phyloP scores from a whole-genome alignment of 306 rosid genomes.

The Rosa persica region DNA sequence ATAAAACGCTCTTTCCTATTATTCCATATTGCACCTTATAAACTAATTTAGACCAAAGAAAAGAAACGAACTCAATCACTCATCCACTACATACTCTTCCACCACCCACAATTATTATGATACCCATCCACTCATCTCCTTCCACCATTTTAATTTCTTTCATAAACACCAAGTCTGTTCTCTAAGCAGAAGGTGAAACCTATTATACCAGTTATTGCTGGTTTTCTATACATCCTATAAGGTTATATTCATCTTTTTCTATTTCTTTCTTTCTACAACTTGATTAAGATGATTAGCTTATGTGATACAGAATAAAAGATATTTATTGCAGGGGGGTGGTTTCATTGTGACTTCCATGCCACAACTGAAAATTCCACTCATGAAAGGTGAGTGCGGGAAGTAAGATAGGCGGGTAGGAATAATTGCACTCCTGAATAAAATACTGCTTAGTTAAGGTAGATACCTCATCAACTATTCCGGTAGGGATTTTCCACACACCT shows the following conservation, averaged over 20 bases:
- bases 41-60: not conserved
- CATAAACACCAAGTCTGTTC: not conserved
- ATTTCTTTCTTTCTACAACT: not conserved
- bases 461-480: constrained; percentile 88
- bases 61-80: not conserved
- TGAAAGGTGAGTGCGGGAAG: not conserved
- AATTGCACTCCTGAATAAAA: constrained; percentile 1
- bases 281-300: not conserved
- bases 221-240: not conserved
- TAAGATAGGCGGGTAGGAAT: not conserved
- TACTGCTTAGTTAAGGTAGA: constrained; percentile 8
- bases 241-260: not conserved
- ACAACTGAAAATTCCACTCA: not conserved
- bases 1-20: not conserved
- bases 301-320: not conserved
- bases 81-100: not conserved
- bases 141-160: not conserved
- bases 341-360: no score
- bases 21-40: not conserved
- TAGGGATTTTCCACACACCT: constrained; percentile 87
- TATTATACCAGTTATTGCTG: not conserved
- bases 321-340: not conserved
- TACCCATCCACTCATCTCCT: not conserved
- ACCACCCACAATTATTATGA: not conserved
- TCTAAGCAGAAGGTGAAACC: not conserved